Conservation (phyloP, 2,329 filamentous ascomycete genomes). For the Incumbomyces delicatus region DNA sequence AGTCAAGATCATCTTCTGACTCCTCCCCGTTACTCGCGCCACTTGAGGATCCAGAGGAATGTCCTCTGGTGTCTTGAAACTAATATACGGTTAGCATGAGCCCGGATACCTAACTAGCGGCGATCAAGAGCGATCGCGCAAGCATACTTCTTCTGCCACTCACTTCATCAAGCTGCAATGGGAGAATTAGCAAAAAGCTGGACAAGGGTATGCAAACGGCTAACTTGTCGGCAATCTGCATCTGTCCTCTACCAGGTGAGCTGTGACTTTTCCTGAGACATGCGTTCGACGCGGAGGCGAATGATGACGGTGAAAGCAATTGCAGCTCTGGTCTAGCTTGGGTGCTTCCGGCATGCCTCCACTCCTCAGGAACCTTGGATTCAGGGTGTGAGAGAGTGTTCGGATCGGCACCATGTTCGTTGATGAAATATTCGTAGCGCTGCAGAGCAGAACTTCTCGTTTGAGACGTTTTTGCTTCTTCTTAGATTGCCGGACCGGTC, state of each 20-base stretch:
- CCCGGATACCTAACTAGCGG: not conserved
- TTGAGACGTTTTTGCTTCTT: conserved; percentile 16
- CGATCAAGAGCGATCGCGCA: not conserved
- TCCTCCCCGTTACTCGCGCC: conserved; percentile 18
- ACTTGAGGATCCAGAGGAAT: conserved; percentile 7
- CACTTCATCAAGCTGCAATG: conserved; percentile 22
- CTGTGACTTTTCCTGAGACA: no score
- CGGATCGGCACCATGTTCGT: conserved; percentile 16
- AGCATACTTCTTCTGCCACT: conserved; percentile 22
- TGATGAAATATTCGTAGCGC: conserved; percentile 13
- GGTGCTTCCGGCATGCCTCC: conserved; percentile 6
- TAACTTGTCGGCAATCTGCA: no score
- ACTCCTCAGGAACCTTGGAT: conserved; percentile 9
- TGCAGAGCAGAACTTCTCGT: conserved; percentile 6
- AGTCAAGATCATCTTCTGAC: conserved; percentile 22
- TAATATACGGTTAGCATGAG: conserved; percentile 12
- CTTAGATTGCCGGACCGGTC: conserved; percentile 11
- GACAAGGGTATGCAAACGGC: not conserved
- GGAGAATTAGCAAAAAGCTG: conserved; percentile 12
- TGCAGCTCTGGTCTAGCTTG: no score
- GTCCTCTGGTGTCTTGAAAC: conserved; percentile 20
- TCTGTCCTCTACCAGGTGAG: no score
- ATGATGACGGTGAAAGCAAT: no score
- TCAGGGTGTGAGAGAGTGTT: conserved; percentile 10
- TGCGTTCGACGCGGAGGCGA: no score